Evolutionary conservation across 192 early-diverging fungal genomes (phyloP).

Genomic region (Irineochytrium annulatum): DNA sequence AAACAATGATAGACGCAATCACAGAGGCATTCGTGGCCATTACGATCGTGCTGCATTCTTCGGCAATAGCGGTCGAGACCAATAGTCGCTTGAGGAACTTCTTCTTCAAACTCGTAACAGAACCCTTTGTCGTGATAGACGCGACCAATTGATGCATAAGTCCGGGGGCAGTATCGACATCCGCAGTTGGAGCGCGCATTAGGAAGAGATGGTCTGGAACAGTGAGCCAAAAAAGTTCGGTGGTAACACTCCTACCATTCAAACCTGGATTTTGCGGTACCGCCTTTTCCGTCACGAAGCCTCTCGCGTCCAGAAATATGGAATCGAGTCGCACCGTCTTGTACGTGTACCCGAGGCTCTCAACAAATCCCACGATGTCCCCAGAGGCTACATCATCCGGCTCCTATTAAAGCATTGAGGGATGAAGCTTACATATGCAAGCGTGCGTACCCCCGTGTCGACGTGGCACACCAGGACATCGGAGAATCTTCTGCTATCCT

Average conservation of each 20-base stretch:
- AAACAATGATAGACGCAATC: slow-evolving; percentile 70
- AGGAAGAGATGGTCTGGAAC: background rate
- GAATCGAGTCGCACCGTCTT: no score
- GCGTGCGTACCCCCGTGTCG: slow-evolving; percentile 52
- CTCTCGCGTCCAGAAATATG: no score
- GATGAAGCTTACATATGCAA: slow-evolving; percentile 28
- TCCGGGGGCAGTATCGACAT: background rate
- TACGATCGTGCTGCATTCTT: slow-evolving; percentile 58
- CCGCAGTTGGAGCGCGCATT: background rate
- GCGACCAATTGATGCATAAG: background rate
- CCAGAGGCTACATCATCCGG: background rate
- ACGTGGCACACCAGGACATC: slow-evolving; percentile 71
- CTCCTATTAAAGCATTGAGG: background rate
- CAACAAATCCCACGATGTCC: background rate
- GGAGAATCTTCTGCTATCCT: slow-evolving; percentile 52
- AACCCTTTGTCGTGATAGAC: background rate
- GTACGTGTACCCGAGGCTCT: no score
- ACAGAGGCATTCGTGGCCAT: slow-evolving; percentile 78
- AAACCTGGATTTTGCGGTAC: no score
- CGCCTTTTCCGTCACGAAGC: no score
- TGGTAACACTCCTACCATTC: no score
- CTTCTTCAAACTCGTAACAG: background rate
- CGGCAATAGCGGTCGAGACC: slow-evolving; percentile 39
- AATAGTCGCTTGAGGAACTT: background rate
- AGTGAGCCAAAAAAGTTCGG: background rate